These are phyloP conservation scores for Withania somnifera DNA, from an alignment of 305 asterid species.

Conservation along the genomic window DNA sequence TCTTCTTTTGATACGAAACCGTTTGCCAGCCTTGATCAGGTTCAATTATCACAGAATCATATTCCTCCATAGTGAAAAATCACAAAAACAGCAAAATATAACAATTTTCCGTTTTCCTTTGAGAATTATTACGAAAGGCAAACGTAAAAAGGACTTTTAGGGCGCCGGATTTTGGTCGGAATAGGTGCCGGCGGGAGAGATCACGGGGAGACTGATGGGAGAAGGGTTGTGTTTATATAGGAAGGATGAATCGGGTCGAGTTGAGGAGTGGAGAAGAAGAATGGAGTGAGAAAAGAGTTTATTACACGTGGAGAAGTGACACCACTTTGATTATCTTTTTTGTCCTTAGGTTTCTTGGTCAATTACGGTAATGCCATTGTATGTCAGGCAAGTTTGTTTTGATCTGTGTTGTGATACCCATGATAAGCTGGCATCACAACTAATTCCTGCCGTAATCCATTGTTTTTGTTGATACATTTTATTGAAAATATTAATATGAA, in stretches of 20 bases:
- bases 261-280: background rate
- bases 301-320: background rate
- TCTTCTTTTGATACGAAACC: slow-evolving; percentile 20
- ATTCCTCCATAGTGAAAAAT: slow-evolving; percentile 9
- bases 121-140: too few species aligned
- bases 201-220: background rate
- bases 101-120: background rate
- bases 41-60: background rate
- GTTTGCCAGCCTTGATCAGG: slow-evolving; percentile 26
- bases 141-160: too few species aligned
- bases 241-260: background rate
- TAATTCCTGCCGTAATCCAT: background rate
- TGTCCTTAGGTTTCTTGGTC: background rate
- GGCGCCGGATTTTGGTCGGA: background rate
- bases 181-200: background rate
- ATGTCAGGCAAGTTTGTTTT: background rate
- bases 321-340: background rate
- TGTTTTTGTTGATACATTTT: too few species aligned
- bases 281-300: background rate
- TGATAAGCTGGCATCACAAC: background rate
- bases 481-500: too few species aligned
- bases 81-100: background rate
- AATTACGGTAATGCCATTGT: background rate
- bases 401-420: background rate
- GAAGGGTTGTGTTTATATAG: background rate